A percentile compares a stretch with the other conserved stretches of the same genome.
These are phyloP conservation scores for Cercospora sp. DNA, from an alignment of 2,329 filamentous ascomycete species.

Conservation along the genomic window DNA sequence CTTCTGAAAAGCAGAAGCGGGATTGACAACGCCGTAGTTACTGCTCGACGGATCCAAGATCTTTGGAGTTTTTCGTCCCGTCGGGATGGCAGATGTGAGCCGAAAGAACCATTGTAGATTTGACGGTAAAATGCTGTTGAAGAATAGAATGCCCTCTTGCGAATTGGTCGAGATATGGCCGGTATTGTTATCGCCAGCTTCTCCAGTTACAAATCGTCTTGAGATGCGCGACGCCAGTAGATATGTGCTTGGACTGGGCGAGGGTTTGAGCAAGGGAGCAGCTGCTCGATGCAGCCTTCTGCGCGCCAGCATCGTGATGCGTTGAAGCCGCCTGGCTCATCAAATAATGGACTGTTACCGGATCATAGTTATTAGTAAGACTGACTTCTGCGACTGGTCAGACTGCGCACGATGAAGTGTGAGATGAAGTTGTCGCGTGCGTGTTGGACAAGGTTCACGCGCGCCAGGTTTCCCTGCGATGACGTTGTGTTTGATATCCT, in stretches of 20 bases:
- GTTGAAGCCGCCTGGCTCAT: not conserved
- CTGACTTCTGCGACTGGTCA: not conserved
- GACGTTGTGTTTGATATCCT: conserved; percentile 4
- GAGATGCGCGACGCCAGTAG: conserved; percentile 10
- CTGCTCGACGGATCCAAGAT: conserved; percentile 22
- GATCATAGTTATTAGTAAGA: not conserved
- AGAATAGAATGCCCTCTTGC: conserved; percentile 83
- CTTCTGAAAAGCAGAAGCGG: conserved; percentile 55
- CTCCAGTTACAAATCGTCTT: conserved; percentile 23
- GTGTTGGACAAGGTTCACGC: conserved; percentile 2
- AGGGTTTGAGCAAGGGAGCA: conserved; percentile 9
- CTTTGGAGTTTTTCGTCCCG: conserved; percentile 17
- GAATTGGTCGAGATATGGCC: conserved; percentile 78
- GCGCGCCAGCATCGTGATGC: conserved; percentile 6
- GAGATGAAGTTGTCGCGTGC: not conserved
- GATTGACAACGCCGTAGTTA: conserved; percentile 54
- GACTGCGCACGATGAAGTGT: not conserved
- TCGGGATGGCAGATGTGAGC: conserved; percentile 50
- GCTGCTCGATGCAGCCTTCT: conserved; percentile 6
- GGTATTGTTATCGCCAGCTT: conserved; percentile 56
- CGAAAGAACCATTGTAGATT: conserved; percentile 66
- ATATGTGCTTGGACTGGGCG: not conserved
- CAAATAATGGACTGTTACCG: not conserved
- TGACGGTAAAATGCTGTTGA: conserved; percentile 88
- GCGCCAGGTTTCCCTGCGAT: conserved; percentile 6